phyloP scores from a whole-genome alignment of 2,329 filamentous ascomycete species.

The Colletotrichum tabaci region DNA sequence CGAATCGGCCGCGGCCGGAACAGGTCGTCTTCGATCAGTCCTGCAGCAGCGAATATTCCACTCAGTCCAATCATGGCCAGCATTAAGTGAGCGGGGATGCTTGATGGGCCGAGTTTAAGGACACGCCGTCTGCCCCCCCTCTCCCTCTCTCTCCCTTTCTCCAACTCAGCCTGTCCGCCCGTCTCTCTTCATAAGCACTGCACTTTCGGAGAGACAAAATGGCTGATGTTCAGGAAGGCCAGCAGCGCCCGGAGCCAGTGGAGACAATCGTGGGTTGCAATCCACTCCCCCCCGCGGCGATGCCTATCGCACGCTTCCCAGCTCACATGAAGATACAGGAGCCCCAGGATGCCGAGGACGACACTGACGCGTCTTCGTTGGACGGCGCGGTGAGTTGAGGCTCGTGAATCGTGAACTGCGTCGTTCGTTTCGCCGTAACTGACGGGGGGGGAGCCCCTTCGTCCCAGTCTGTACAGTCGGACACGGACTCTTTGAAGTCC shows the following conservation, averaged over 20 bases:
- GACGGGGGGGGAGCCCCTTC: not conserved
- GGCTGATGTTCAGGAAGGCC: not conserved
- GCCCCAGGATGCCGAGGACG: not conserved
- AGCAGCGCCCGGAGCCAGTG: not conserved
- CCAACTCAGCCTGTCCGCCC: not conserved
- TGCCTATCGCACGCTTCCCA: no score
- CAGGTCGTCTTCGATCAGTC: not conserved
- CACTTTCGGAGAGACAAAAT: not conserved
- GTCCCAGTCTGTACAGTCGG: constrained; percentile 3
- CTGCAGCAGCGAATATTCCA: not conserved
- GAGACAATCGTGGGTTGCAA: not conserved
- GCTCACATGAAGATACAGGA: constrained; percentile 1
- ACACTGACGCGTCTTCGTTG: not conserved
- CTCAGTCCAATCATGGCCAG: not conserved
- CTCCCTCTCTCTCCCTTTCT: not conserved
- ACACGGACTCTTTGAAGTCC: constrained; percentile 28
- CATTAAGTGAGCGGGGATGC: not conserved
- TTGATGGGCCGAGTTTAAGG: no score
- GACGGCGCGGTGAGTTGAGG: not conserved
- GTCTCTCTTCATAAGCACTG: not conserved
- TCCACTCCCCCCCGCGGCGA: not conserved
- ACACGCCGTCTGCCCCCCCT: not conserved
- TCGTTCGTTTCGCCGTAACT: not conserved
- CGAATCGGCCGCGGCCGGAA: constrained; percentile 4
- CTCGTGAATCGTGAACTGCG: not conserved